Conservation (phyloP, 176 grass and related monocot genomes). For the Triticum turgidum region DNA sequence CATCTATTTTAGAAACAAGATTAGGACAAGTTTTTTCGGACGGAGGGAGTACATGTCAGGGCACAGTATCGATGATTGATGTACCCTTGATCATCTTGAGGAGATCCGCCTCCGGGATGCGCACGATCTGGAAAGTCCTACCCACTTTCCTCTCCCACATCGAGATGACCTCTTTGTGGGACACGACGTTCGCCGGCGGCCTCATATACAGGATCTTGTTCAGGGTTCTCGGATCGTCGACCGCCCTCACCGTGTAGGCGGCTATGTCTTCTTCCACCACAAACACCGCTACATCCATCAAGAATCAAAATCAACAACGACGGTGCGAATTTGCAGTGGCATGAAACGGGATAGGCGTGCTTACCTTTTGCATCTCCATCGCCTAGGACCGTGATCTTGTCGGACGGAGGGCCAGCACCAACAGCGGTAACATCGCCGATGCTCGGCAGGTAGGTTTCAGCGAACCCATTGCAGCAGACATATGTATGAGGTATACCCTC, state of each 20-base stretch:
- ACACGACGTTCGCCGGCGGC: conserved; percentile 28
- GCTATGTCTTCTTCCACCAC: neutral
- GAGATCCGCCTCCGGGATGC: conserved; percentile 34
- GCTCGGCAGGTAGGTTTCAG: neutral
- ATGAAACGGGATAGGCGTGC: neutral
- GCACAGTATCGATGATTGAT: neutral
- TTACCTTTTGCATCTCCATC: neutral
- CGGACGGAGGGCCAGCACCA: neutral
- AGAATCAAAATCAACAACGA: neutral
- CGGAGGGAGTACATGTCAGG: no score
- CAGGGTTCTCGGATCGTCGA: conserved; percentile 42
- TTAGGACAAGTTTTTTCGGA: no score
- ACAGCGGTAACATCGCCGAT: neutral
- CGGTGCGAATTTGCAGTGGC: rapidly evolving
- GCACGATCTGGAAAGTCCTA: conserved; percentile 38
- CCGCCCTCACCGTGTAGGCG: conserved; percentile 32
- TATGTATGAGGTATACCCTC: neutral
- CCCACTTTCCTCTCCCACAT: conserved; percentile 44
- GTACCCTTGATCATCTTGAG: conserved; percentile 25
- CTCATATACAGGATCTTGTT: conserved; percentile 67
- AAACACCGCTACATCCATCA: no score
- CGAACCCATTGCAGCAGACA: neutral
- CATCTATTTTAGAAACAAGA: no score
- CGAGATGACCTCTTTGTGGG: conserved; percentile 53
- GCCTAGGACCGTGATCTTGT: neutral